Evolutionary conservation across 805 yeast genomes (phyloP), one percentile per base, ranked within the genome.

Genomic region (Blastobotrys robertii): DNA sequence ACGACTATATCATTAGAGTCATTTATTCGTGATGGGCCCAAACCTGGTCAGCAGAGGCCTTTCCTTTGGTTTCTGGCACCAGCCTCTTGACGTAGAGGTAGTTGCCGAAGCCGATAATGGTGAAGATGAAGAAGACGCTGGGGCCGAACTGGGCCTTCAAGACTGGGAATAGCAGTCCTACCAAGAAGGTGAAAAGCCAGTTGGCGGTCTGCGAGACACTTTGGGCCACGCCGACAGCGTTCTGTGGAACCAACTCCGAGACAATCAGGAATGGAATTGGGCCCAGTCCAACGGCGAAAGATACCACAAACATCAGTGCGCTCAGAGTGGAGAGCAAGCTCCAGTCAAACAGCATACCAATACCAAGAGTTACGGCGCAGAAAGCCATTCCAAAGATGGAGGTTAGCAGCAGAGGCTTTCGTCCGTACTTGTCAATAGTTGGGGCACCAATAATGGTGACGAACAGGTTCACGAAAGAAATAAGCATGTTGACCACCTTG

Each of bases 191-290:
- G 8, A 95, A 82, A 8, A 84, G 52, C 97, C 97, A 90, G 60
- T 90, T 92, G 66, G 84, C 76, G 10, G 85, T 76, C 0, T 92
- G 86, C 9, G 95, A 97, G 69, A 84, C 81, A 58, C 95, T 81
- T 63, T 92, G 98, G 0, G 97, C 97, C 37, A 78, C 69, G 2
- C 88, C 88, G 44, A 78, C 79, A 1, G 90, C 90, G 46, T 78
- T 76, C 1, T 73, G 65, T 47, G 87, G 94, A 0, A 94, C 81
- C n/a, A 90, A 79, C 58, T 92, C 97, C 5, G 94, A 76, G 8
- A 90, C 80, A 41, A 88, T 64, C 51, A 90, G 65, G 64, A 92
- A 90, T 34, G 98, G 98, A 43, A 92, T 87, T 5, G 98, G 98
- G 0, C 98, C 98, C 48, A 87, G 60, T 0, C 98, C 98, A 30